Conservation (phyloP, 139 green algal genomes). For the Picochlorum costavermella region DNA sequence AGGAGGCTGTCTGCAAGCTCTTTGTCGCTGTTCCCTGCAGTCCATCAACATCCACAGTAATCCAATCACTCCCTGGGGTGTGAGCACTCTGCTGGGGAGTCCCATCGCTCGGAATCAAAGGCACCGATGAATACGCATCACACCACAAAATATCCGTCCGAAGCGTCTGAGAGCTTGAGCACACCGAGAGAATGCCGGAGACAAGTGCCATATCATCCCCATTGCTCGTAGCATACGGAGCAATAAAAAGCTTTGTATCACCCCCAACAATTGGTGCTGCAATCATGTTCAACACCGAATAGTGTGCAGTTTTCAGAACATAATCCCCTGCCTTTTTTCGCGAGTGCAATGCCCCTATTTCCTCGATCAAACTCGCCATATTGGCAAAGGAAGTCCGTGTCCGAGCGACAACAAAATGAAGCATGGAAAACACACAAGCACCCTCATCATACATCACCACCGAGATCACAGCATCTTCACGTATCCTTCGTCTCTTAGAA, state of each 20-base stretch:
- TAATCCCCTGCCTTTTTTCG: slow-evolving; percentile 13
- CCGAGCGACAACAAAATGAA: slow-evolving; percentile 9
- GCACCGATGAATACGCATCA: neutral
- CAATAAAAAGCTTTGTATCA: slow-evolving; percentile 7
- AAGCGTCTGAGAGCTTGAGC: slow-evolving; percentile 6
- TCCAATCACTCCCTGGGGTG: too few species aligned
- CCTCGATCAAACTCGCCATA: neutral
- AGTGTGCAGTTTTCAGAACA: slow-evolving; percentile 5
- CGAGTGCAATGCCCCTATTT: neutral
- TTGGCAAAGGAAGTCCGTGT: neutral
- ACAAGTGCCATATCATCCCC: neutral
- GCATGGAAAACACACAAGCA: neutral
- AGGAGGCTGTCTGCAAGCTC: too few species aligned
- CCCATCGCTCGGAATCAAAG: neutral
- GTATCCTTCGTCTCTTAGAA: neutral
- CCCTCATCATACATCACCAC: slow-evolving; percentile 1
- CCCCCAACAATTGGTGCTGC: slow-evolving; percentile 7
- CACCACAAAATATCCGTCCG: neutral
- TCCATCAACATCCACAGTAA: too few species aligned
- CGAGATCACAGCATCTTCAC: neutral
- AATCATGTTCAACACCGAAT: slow-evolving; percentile 10
- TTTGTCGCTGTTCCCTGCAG: too few species aligned
- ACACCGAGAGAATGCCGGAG: neutral
- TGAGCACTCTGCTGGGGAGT: neutral
- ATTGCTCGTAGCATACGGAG: neutral